A percentile compares a stretch with the other conserved stretches of the same genome.
These are phyloP conservation scores for Saccharomycopsis olivae DNA, from an alignment of 805 yeast genomes.

Conservation along the genomic window DNA sequence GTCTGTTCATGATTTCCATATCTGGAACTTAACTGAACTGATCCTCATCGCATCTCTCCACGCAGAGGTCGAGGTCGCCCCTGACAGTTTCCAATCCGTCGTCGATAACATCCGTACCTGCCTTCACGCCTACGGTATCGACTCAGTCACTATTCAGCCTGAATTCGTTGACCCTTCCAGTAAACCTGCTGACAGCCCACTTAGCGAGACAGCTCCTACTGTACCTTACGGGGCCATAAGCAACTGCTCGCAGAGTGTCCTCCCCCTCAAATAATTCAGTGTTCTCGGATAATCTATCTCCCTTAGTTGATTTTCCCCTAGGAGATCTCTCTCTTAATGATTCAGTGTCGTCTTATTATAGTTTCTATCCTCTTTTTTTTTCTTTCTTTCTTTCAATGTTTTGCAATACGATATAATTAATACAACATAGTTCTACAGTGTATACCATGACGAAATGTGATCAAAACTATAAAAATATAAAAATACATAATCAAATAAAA, in stretches of 20 bases:
- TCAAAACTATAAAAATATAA: no score
- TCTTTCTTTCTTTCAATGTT: no score
- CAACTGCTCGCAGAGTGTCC: constrained; percentile 14
- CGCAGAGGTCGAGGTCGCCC: constrained; percentile 56
- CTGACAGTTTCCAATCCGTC: constrained; percentile 56
- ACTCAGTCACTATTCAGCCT: constrained; percentile 93
- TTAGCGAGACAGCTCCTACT: not conserved
- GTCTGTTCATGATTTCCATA: constrained; percentile 90
- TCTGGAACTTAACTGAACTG: constrained; percentile 90
- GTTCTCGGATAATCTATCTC: no score
- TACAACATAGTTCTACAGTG: no score
- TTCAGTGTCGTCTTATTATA: not conserved
- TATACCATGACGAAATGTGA: no score
- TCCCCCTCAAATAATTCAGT: not conserved
- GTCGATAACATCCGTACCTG: constrained; percentile 70
- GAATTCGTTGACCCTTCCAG: constrained; percentile 67
- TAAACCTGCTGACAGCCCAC: no score
- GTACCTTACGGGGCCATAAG: constrained; percentile 15
- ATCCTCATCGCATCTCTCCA: constrained; percentile 83
- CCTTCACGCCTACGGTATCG: constrained; percentile 76
- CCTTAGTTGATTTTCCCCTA: no score
- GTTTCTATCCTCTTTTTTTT: not conserved
- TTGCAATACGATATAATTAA: no score
- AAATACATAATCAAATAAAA: constrained; percentile 5
- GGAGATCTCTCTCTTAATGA: no score